These are phyloP conservation scores for Litsea cubeba DNA, from an alignment of 164 flowering plant species.

Conservation along the genomic window DNA sequence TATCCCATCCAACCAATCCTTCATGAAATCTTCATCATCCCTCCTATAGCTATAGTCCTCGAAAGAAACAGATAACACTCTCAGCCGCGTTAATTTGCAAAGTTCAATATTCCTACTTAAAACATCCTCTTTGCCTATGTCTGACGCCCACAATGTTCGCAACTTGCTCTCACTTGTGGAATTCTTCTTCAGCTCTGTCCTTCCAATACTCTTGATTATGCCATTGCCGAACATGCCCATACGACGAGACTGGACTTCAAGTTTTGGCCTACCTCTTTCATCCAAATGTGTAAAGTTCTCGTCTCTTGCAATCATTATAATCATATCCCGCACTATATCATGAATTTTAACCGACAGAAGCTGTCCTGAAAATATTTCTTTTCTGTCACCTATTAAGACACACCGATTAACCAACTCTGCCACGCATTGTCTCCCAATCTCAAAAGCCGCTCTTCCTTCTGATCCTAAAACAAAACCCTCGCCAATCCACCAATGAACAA, in stretches of 20 bases:
- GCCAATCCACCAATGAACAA: neutral
- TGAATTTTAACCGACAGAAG: neutral
- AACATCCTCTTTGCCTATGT: neutral
- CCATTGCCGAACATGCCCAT: neutral
- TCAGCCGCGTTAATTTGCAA: constrained; percentile 1
- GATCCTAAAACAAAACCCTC: neutral
- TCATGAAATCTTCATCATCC: no score
- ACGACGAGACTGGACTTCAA: neutral
- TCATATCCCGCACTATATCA: constrained; percentile 4
- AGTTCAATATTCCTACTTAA: neutral
- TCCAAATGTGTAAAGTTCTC: neutral
- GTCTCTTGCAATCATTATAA: constrained; percentile 1
- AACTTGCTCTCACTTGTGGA: neutral
- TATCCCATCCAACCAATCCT: neutral
- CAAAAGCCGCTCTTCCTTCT: neutral
- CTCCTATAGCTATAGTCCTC: no score
- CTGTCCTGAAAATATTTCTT: neutral
- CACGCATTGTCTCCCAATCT: neutral
- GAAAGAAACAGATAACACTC: neutral
- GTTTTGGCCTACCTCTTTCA: neutral
- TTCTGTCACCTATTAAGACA: neutral
- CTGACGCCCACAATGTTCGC: neutral
- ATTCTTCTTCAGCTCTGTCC: neutral
- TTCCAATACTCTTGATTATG: no score
- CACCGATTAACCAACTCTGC: neutral